Percentiles rank a stretch among this genome's conserved stretches.
Evolutionary conservation across 805 yeast species (phyloP).

Genomic region (Barnettozyma sp.): DNA sequence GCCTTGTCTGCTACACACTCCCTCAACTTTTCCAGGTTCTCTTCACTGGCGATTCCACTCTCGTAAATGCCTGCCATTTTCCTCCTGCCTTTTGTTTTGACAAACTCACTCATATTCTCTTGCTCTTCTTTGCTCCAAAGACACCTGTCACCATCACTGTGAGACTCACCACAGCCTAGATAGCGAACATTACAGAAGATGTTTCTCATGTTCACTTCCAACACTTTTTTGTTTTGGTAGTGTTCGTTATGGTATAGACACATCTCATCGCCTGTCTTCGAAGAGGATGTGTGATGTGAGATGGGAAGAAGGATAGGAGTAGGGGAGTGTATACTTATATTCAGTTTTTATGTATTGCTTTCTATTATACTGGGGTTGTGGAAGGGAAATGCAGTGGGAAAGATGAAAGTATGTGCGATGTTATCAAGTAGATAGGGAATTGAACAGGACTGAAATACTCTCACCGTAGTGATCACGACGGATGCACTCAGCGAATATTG

Average conservation of each 20-base stretch:
- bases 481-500: constrained; percentile 95
- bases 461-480: constrained; percentile 99
- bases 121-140: too few species aligned
- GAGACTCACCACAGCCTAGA: too few species aligned
- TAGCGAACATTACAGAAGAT: too few species aligned
- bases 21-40: constrained; percentile 1
- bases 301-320: too few species aligned
- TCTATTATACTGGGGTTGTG: too few species aligned
- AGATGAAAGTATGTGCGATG: too few species aligned
- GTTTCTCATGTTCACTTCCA: too few species aligned
- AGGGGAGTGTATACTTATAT: too few species aligned
- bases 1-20: constrained; percentile 17
- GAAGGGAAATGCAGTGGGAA: too few species aligned
- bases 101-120: constrained; percentile 3
- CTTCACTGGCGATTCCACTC: background rate
- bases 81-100: constrained; percentile 5
- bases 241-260: background rate
- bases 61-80: constrained; percentile 2
- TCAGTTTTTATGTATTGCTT: too few species aligned
- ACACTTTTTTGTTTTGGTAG: background rate
- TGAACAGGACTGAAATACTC: constrained; percentile 87
- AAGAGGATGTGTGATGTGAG: too few species aligned
- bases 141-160: too few species aligned
- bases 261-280: constrained; percentile 1
- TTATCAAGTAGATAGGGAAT: constrained; percentile 59